Conservation (phyloP, 2,329 filamentous ascomycete genomes). For the Trichoderma sp. region DNA sequence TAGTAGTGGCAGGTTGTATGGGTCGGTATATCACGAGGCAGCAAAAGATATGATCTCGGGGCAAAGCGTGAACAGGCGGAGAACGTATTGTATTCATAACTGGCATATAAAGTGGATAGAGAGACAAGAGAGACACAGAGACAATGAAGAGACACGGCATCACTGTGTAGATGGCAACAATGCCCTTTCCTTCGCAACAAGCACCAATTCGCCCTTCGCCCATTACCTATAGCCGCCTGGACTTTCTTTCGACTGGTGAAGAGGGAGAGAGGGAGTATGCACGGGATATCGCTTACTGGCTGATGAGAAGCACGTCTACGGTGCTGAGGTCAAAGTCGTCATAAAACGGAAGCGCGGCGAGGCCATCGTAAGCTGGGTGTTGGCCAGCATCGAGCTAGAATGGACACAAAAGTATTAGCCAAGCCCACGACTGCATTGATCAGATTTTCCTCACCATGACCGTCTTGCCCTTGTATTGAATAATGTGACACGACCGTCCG, state of each 20-base stretch:
- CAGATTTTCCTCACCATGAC: conserved; percentile 73
- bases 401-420: not conserved
- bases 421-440: not conserved
- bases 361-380: conserved; percentile 92
- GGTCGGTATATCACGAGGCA: conserved; percentile 20
- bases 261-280: not conserved
- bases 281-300: conserved; percentile 73
- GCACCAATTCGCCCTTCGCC: conserved; percentile 27
- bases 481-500: conserved; percentile 92
- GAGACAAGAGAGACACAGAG: conserved; percentile 16
- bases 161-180: not conserved
- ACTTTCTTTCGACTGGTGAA: not conserved
- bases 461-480: conserved; percentile 98
- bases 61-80: conserved; percentile 19
- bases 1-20: not conserved
- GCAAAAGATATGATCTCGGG: conserved; percentile 1
- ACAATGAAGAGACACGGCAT: conserved; percentile 20
- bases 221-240: conserved; percentile 11
- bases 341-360: conserved; percentile 92
- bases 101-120: conserved; percentile 33
- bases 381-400: conserved; percentile 89
- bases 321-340: conserved; percentile 98
- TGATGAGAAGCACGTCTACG: conserved; percentile 94
- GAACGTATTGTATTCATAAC: conserved; percentile 40
- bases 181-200: conserved; percentile 24